Evolutionary conservation across 1,284 basidiomycete genomes (phyloP), one percentile per base, ranked within the genome.

Genomic region (Peniophora sp.): DNA sequence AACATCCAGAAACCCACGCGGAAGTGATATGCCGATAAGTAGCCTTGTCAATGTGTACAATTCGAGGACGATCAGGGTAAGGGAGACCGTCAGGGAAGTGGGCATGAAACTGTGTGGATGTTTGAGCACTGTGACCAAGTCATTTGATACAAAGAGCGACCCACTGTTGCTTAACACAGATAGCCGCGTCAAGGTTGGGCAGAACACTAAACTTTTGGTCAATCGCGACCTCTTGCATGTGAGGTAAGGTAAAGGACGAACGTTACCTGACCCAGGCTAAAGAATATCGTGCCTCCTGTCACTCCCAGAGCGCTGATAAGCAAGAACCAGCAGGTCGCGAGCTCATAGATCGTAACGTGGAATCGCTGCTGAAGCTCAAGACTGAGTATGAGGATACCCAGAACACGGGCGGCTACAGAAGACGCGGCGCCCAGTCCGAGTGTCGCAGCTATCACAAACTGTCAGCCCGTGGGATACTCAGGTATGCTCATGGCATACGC

Each of bases 51-150:
- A 52, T n/a, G 69, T 58, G 49, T 74, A 78, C 3, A 70, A 20
- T 54, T 77, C 76, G 27, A 79, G 54, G 11, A 62, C 22, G 35
- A 78, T 53, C 50, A 71, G 67, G 10, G 73, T 57, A n/a, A 70
- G 48, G 0, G 73, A 72, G n/a, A 68, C 63, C 9, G 66, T 58
- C 17, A 80, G 56, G 8, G 75, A 67, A 2, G 70, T 69, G 5
- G 71, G 67, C 20, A 75, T 58, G 54, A 67, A 73, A 50, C 77
- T 78, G 9, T n/a, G 9, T 14, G 12, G n/a, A 45, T 20, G 23
- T 8, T 25, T 9, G 9, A 20, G 8, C 17, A 45, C 20, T 9
- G n/a, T 23, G 9, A 9, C n/a, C n/a, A n/a, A n/a, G 10, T n/a
- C 22, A 45, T 5, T 14, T 20, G 6, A 45, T 2, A 9, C 12